A percentile compares a stretch with the other conserved stretches of the same genome.
Evolutionary conservation across 306 rosid genomes (phyloP).

Genomic region (Quercus dentata): DNA sequence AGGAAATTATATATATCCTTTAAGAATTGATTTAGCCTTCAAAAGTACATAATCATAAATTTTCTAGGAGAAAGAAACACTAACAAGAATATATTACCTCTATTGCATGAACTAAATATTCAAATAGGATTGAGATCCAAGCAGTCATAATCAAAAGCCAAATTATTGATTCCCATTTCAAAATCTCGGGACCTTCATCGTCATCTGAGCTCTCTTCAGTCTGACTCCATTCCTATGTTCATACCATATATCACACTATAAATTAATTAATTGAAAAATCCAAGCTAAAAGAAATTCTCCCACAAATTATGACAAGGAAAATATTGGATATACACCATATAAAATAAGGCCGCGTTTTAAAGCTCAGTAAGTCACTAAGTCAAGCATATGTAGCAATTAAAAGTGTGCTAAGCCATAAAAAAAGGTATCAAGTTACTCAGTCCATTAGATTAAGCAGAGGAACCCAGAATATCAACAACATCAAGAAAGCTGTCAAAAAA

Average conservation of each 20-base stretch:
- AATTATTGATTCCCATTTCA: constrained; percentile 77
- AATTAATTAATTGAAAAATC: constrained; percentile 16
- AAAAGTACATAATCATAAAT: background rate
- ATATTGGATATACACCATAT: constrained; percentile 10
- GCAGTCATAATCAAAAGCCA: constrained; percentile 78
- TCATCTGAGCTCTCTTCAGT: constrained; percentile 40
- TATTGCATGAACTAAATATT: constrained; percentile 68
- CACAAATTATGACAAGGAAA: constrained; percentile 3
- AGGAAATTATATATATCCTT: background rate
- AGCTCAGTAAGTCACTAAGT: background rate
- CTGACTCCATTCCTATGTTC: constrained; percentile 56
- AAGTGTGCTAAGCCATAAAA: too few species aligned
- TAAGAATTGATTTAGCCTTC: background rate
- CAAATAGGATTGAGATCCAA: constrained; percentile 69
- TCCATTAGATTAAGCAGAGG: too few species aligned
- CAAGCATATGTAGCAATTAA: background rate
- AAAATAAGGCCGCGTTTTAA: background rate
- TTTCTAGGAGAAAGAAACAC: background rate
- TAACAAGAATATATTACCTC: constrained; percentile 42
- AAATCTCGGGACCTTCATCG: constrained; percentile 65
- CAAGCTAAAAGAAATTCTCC: background rate
- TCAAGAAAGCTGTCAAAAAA: too few species aligned
- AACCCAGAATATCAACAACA: too few species aligned
- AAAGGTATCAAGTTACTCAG: too few species aligned
- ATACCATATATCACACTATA: constrained; percentile 19